phyloP scores from a whole-genome alignment of 2,329 filamentous ascomycete genomes.

The Mycogone perniciosa region DNA sequence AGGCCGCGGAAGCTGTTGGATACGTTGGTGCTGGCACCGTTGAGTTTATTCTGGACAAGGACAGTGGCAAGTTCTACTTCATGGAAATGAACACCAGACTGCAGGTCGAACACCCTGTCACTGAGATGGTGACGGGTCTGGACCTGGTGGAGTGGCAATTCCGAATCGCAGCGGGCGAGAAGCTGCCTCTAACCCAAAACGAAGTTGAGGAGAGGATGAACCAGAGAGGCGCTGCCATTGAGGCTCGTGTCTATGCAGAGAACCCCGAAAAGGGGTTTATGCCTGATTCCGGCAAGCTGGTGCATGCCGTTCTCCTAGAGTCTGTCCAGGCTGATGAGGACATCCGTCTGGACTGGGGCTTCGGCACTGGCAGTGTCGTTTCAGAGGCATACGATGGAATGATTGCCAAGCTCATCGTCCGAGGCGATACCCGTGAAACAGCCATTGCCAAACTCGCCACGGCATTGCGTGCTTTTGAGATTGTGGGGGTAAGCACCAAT shows the following conservation, averaged over 20 bases:
- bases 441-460: constrained; percentile 76
- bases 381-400: constrained; percentile 96
- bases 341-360: constrained; percentile 88
- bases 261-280: constrained; percentile 89
- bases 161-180: constrained; percentile 57
- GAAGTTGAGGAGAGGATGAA: constrained; percentile 70
- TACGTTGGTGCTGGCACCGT: constrained; percentile 88
- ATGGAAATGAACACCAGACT: constrained; percentile 83
- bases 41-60: constrained; percentile 84
- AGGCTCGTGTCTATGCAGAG: constrained; percentile 94
- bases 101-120: constrained; percentile 96
- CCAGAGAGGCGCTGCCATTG: constrained; percentile 77
- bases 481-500: constrained; percentile 89
- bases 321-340: constrained; percentile 56
- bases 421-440: constrained; percentile 68
- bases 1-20: constrained; percentile 65
- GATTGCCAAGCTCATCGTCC: constrained; percentile 96
- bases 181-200: constrained; percentile 48
- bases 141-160: constrained; percentile 95
- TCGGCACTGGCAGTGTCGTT: constrained; percentile 83
- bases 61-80: constrained; percentile 73
- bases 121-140: constrained; percentile 59
- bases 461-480: constrained; percentile 82
- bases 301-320: constrained; percentile 72
- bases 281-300: constrained; percentile 82